Evolutionary conservation across 805 yeast genomes (phyloP), one percentile per base, ranked within the genome.

Genomic region (Saccharomycopsis fibuligera): DNA sequence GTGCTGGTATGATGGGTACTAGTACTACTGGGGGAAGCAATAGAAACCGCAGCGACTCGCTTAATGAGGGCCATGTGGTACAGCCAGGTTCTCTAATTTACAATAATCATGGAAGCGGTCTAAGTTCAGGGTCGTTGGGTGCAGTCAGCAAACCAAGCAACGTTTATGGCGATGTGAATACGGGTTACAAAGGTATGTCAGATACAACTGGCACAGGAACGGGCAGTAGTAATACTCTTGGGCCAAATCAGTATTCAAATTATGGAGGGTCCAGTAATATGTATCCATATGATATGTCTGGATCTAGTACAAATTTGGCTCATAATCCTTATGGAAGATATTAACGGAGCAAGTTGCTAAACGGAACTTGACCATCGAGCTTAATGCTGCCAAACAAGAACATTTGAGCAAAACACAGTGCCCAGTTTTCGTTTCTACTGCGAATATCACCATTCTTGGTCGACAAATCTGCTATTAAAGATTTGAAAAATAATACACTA

Each of bases 81-180:
- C 45, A 50, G 37, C 54, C 54, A 4, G 54, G 49, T 8, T 48
- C 51, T 14, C 21, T 48, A 41, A 47, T 50, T 12, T 50, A 50
- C 35, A 41, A 36, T 19, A 47, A 36, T 29, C 36, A 39, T 16
- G 49, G 42, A 8, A 42, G 41, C 23, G 29, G 45, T 19, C 10
- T 41, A 5, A 10, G 45, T 2, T 30, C 53, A 16, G 16, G 40
- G 19, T 46, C 38, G 9, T 5, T 29, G 14, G 19, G 21, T n/a
- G 48, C 36, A 8, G 48, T 39, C n/a, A 38, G 38, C 29, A 45
- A 22, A 23, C 48, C 48, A 25, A 9, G n/a, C 3, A 42, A 44
- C 29, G 23, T 31, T 12, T 33, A 50, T 30, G 36, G 35, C 16
- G 48, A 50, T 3, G 36, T 16, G 8, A 37, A 37, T 22, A 48